Conservation (phyloP, 805 yeast species). For the Yamadazyma phyllophila region DNA sequence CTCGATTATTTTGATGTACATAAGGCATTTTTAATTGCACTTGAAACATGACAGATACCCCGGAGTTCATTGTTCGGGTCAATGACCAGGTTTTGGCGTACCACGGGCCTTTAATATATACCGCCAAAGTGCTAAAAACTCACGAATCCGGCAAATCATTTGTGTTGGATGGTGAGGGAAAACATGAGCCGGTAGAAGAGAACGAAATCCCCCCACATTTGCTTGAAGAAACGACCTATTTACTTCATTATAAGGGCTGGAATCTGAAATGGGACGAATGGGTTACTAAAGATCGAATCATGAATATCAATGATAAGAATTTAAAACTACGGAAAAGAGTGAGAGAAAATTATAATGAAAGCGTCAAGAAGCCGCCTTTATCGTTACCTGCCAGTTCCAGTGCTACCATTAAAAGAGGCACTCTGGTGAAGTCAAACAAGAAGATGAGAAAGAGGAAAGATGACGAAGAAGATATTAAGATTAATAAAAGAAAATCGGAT, state of each 20-base stretch:
- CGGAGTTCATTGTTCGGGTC: constrained; percentile 10
- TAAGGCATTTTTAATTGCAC: not conserved
- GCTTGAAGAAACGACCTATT: constrained; percentile 44
- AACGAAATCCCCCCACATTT: constrained; percentile 23
- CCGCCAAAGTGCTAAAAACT: constrained; percentile 71
- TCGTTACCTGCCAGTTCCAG: not conserved
- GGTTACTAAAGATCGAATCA: constrained; percentile 70
- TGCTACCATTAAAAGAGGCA: not conserved
- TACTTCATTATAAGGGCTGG: constrained; percentile 94
- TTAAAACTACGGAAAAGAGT: constrained; percentile 55
- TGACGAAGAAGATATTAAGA: constrained; percentile 11
- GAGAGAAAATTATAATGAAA: constrained; percentile 17
- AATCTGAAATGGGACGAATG: constrained; percentile 96
- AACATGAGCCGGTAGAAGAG: constrained; percentile 31
- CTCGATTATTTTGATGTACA: constrained; percentile 11
- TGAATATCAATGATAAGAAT: constrained; percentile 69
- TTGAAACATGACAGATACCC: constrained; percentile 5
- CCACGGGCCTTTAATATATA: constrained; percentile 89
- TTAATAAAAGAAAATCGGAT: constrained; percentile 39
- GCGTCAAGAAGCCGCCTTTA: constrained; percentile 1
- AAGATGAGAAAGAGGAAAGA: constrained; percentile 4
- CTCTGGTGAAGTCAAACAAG: constrained; percentile 5
- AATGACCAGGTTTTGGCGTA: constrained; percentile 57
- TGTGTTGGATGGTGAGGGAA: constrained; percentile 41
- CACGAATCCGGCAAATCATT: constrained; percentile 53